These are phyloP conservation scores for Xylaria sp. DNA, from an alignment of 2,329 filamentous ascomycete species.

Conservation along the genomic window DNA sequence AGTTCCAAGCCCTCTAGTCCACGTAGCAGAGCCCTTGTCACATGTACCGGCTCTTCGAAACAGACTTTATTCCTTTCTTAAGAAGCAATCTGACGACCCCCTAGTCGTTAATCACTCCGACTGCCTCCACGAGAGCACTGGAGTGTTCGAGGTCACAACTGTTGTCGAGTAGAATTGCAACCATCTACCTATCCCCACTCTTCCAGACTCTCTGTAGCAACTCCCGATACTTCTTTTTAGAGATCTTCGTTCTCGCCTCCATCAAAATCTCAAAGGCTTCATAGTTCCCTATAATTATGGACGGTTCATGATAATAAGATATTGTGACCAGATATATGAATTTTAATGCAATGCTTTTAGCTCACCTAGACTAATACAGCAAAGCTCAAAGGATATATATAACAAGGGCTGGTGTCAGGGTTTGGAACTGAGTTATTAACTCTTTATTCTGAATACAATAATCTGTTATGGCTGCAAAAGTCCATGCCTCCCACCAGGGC, in stretches of 20 bases:
- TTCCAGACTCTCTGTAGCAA: background rate
- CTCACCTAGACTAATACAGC: too few species aligned
- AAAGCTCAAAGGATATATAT: too few species aligned
- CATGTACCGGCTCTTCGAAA: too few species aligned
- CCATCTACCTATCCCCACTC: background rate
- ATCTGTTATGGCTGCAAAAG: too few species aligned
- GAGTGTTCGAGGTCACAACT: background rate
- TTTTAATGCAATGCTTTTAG: too few species aligned
- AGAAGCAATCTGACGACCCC: background rate
- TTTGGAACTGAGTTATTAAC: too few species aligned
- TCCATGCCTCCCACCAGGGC: too few species aligned
- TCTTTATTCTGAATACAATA: too few species aligned
- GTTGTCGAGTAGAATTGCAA: background rate
- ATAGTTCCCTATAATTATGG: background rate
- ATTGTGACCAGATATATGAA: too few species aligned
- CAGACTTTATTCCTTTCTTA: background rate
- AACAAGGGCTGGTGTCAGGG: too few species aligned
- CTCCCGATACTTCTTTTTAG: background rate
- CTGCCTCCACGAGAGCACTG: background rate
- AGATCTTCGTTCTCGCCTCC: background rate
- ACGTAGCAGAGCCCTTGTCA: too few species aligned
- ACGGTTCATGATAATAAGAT: background rate
- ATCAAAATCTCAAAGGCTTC: background rate
- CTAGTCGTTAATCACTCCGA: background rate
- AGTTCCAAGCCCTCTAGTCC: too few species aligned